Evolutionary conservation across 202 grass and related monocot genomes (phyloP), one percentile per base, ranked within the genome.

Genomic region (Alloteropsis angusta): DNA sequence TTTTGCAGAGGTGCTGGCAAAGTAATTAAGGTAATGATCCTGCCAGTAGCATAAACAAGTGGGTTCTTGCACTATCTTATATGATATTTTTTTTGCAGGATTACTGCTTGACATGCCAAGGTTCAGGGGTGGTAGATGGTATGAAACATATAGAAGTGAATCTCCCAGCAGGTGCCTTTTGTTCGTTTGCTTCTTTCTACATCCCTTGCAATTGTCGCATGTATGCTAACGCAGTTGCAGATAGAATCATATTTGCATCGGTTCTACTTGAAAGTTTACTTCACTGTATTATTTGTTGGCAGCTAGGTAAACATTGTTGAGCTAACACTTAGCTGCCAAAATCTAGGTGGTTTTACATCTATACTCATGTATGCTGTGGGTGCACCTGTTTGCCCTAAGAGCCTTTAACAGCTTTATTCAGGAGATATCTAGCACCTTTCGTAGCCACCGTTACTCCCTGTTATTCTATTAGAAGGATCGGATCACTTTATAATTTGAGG

Each of bases 1-100:
- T 79, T 79, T 54, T 97, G 95, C 83, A 92, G 80, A 92, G 95
- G 95, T 49, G 85, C 74, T 34, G 91, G 91, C 54, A 92, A 86
- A 86, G 83, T 94, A 88, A 92, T 97, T 65, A 97, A 90, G 95
- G 95, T 97, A 81, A 65, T 50, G 42, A 30, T 54, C 72, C 17
- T 87, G 60, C 16, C 17, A 75, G 56, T 72, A 84, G 43, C 44
- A 62, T 75, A 59, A 69, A 36, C 2, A 5, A 63, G 38, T 67
- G 9, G 6, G 22, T 76, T 85, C 53, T 56, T 50, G 3, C 17
- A 38, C 25, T 74, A 49, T 60, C 54, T 87, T 21, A 65, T 23
- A 0, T 37, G 18, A 71, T 64, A 78, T 72, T 73, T 81, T 32
- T 85, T 87, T 59, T 45, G 37, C 80, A 97, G 95, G 91, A 97